Conservation (phyloP, 148 eudicot genomes). For the Rhododendron kiyosumense region DNA sequence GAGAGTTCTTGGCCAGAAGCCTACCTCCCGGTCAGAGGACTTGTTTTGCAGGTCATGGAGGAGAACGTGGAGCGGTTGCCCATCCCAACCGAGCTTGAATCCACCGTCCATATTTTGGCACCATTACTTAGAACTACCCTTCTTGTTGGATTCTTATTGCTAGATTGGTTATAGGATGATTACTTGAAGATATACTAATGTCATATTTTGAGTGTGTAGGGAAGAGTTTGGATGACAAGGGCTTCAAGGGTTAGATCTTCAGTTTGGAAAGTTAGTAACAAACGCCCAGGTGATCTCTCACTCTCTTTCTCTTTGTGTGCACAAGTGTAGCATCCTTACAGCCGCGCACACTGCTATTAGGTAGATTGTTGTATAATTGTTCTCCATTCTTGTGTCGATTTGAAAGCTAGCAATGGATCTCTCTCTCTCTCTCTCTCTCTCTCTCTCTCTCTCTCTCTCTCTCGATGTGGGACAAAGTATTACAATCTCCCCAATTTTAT, state of each 20-base stretch:
- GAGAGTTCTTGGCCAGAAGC: too few relatives aligned
- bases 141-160: not conserved
- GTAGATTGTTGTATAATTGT: not conserved
- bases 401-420: not conserved
- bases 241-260: slow-evolving; percentile 84
- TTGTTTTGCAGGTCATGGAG: too few relatives aligned
- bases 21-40: too few relatives aligned
- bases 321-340: not conserved
- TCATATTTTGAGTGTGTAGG: slow-evolving; percentile 34
- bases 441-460: not conserved
- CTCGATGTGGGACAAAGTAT: too few relatives aligned
- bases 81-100: too few relatives aligned
- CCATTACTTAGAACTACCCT: not conserved
- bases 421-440: not conserved
- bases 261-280: slow-evolving; percentile 78
- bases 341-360: not conserved
- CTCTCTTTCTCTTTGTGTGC: not conserved
- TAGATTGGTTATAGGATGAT: not conserved
- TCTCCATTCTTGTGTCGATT: not conserved
- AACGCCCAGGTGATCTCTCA: slow-evolving; percentile 64
- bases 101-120: too few relatives aligned
- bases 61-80: too few relatives aligned
- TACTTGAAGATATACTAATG: not conserved
- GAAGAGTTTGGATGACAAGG: slow-evolving; percentile 62
- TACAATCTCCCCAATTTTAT: too few relatives aligned